Conservation (phyloP, 2,329 filamentous ascomycete species). For the Diaporthe destruens region DNA sequence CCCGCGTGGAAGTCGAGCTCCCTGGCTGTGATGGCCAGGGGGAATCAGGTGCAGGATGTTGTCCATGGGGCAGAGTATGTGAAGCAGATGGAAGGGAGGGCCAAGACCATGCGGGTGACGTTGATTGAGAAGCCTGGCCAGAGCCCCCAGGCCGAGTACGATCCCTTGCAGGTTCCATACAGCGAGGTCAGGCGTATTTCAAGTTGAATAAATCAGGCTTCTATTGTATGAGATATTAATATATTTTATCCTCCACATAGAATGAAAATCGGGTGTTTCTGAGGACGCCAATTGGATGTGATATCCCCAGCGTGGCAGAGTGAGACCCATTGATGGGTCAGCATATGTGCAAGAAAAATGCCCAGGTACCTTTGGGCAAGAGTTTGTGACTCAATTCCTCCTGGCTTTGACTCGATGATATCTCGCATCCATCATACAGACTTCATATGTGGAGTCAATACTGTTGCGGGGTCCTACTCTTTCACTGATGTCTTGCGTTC, state of each 20-base stretch:
- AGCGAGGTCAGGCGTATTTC: background rate
- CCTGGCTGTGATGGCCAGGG: conserved; percentile 27
- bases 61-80: conserved; percentile 11
- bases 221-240: background rate
- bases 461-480: too few relatives aligned
- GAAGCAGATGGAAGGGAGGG: conserved; percentile 27
- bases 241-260: background rate
- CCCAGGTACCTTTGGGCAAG: too few relatives aligned
- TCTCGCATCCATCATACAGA: too few relatives aligned
- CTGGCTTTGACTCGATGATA: too few relatives aligned
- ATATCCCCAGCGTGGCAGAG: too few relatives aligned
- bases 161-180: conserved; percentile 18
- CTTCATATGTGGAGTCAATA: too few relatives aligned
- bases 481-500: too few relatives aligned
- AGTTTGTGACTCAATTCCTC: too few relatives aligned
- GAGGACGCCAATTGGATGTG: too few relatives aligned
- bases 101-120: conserved; percentile 7
- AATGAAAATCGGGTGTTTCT: too few relatives aligned
- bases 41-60: background rate
- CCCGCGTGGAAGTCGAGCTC: conserved; percentile 29
- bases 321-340: too few relatives aligned
- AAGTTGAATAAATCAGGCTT: background rate
- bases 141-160: background rate
- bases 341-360: too few relatives aligned
- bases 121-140: conserved; percentile 11